phyloP scores from a whole-genome alignment of 2,329 filamentous ascomycete genomes.

The Fusarium kyushuense region DNA sequence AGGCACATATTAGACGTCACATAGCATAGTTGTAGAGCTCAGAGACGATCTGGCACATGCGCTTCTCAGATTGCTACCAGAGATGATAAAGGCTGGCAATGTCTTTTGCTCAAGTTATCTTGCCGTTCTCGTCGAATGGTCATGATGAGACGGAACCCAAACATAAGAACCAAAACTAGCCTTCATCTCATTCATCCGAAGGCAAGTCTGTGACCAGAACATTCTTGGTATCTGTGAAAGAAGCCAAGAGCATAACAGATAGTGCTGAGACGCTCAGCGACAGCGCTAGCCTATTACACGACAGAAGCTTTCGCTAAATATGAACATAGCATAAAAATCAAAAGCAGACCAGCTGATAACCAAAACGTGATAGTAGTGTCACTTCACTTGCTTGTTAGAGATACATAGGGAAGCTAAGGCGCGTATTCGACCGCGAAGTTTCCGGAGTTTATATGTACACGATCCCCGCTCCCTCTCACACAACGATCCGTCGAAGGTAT shows the following conservation, averaged over 20 bases:
- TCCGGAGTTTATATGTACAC: constrained; percentile 60
- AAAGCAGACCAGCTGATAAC: neutral
- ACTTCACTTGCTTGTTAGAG: constrained; percentile 49
- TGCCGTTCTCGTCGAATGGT: neutral
- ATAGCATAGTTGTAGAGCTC: neutral
- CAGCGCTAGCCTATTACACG: neutral
- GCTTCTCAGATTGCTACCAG: neutral
- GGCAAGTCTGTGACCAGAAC: neutral
- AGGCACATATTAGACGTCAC: neutral
- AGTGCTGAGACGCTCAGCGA: neutral
- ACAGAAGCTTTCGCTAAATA: neutral
- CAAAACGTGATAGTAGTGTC: constrained; percentile 36
- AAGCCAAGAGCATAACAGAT: neutral
- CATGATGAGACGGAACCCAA: neutral
- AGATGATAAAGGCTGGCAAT: neutral
- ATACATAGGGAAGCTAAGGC: constrained; percentile 54
- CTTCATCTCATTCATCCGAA: neutral
- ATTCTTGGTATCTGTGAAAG: neutral
- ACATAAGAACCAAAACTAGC: neutral
- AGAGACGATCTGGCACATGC: neutral
- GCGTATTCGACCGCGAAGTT: constrained; percentile 52
- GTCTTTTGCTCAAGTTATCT: neutral
- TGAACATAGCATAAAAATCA: neutral
- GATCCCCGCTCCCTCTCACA: constrained; percentile 47
- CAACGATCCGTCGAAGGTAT: constrained; percentile 41